Conservation (phyloP, 805 yeast genomes). For the Barnettozyma californica region DNA sequence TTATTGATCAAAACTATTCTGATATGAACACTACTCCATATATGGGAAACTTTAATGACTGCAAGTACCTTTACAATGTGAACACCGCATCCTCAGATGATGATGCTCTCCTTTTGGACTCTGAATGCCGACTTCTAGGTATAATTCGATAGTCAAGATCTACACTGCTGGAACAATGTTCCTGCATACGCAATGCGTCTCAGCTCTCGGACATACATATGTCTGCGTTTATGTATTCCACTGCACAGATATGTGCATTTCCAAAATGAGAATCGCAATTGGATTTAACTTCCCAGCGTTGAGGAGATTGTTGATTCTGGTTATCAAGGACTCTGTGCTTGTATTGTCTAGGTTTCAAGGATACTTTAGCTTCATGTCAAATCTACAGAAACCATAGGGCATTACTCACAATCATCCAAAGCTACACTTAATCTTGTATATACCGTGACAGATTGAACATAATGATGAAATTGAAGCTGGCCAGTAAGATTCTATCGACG, state of each 20-base stretch:
- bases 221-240: neutral
- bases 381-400: too few species aligned
- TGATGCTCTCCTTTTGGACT: conserved; percentile 22
- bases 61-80: conserved; percentile 13
- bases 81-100: conserved; percentile 28
- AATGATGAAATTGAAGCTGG: too few species aligned
- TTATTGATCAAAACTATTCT: conserved; percentile 21
- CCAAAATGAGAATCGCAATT: too few species aligned
- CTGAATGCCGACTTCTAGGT: conserved; percentile 24
- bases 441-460: too few species aligned
- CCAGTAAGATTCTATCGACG: too few species aligned
- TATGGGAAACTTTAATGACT: conserved; percentile 11
- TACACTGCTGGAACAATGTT: neutral
- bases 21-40: conserved; percentile 20
- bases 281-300: too few species aligned
- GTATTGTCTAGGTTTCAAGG: too few species aligned
- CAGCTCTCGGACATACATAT: neutral
- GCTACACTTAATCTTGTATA: too few species aligned
- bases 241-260: neutral
- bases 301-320: too few species aligned
- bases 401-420: too few species aligned
- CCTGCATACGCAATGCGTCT: neutral
- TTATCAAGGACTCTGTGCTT: too few species aligned
- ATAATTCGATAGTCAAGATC: neutral
- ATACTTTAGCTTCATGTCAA: too few species aligned